Evolutionary conservation across 805 yeast genomes (phyloP), one percentile per base, ranked within the genome.

Genomic region (Candida tibetensis): DNA sequence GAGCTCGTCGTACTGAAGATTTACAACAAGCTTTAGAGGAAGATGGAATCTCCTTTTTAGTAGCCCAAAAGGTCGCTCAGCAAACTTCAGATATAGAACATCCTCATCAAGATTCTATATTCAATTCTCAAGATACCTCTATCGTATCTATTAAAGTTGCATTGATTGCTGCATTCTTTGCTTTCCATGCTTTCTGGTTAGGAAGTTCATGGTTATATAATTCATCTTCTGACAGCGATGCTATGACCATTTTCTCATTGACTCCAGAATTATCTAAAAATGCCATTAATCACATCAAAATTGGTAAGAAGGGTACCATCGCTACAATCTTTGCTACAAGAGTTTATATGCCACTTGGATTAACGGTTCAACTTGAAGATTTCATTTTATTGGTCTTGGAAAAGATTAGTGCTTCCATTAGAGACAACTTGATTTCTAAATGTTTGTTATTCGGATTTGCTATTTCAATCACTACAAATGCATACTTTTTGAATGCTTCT

Each of bases 401-500:
- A 28, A 70, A 69, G 34, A 60, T 89, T 45, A 81, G 87, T 42
- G 57, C 55, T 40, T 85, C 90, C 14, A 82, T 90, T 39, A 77
- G 84, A 51, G 96, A 90, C 60, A 84, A 82, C 38, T 67, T 87
- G 44, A 76, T 89, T 48, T 81, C 93, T 44, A 90, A 90, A 58
- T 76, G 81, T 45, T 70, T 89, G 36, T 75, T 90, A 31, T 71
- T 85, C 44, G 80, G 79, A 8, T 78, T 90, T 43, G 80, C 84
- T 17, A 66, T 86, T 46, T 85, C 95, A 47, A 76, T 87, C 39
- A 80, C 84, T 4, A 80, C 86, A 46, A 93, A 93, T 58, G 79
- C 85, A 35, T 91, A 90, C 60, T 72, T 93, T 48, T 74, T 91
- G 58, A 87, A 88, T 53, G 93, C 87, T 40, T 84, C 95, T n/a